Evolutionary conservation across 768 basidiomycete genomes (phyloP).

Genomic region (Paxillus involutus): DNA sequence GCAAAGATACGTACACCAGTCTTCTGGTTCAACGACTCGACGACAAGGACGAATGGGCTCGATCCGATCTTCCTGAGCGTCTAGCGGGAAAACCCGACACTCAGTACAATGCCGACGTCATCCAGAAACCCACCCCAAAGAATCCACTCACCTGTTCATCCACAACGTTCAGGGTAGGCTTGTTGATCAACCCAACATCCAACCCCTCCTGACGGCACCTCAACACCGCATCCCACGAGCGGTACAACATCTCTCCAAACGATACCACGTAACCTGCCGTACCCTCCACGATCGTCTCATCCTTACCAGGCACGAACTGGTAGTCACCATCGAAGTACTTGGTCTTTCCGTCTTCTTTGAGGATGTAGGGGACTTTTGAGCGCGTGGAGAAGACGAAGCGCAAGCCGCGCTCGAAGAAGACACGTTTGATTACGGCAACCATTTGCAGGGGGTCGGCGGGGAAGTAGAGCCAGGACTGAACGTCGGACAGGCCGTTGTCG

Average conservation of each 20-base stretch:
- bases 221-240: slow-evolving; percentile 81
- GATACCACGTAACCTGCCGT: slow-evolving; percentile 80
- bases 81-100: slow-evolving; percentile 24
- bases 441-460: slow-evolving; percentile 84
- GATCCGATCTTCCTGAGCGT: slow-evolving; percentile 68
- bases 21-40: slow-evolving; percentile 86
- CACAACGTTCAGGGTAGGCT: slow-evolving; percentile 77
- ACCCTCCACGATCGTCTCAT: slow-evolving; percentile 78
- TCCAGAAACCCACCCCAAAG: neutral
- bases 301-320: slow-evolving; percentile 81
- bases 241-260: slow-evolving; percentile 86
- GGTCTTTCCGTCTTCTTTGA: slow-evolving; percentile 69
- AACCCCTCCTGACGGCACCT: slow-evolving; percentile 68
- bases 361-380: slow-evolving; percentile 85
- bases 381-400: slow-evolving; percentile 90
- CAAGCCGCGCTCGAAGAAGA: slow-evolving; percentile 81
- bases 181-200: slow-evolving; percentile 86
- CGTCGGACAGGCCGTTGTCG: slow-evolving; percentile 83
- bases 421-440: slow-evolving; percentile 69
- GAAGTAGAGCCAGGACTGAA: slow-evolving; percentile 82
- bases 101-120: neutral
- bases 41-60: slow-evolving; percentile 78
- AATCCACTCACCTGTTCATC: slow-evolving; percentile 64
- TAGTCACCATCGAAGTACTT: slow-evolving; percentile 70
- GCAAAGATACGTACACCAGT: slow-evolving; percentile 54